Conservation (phyloP, 345 rosid species). For the Schrenkiella parvula region DNA sequence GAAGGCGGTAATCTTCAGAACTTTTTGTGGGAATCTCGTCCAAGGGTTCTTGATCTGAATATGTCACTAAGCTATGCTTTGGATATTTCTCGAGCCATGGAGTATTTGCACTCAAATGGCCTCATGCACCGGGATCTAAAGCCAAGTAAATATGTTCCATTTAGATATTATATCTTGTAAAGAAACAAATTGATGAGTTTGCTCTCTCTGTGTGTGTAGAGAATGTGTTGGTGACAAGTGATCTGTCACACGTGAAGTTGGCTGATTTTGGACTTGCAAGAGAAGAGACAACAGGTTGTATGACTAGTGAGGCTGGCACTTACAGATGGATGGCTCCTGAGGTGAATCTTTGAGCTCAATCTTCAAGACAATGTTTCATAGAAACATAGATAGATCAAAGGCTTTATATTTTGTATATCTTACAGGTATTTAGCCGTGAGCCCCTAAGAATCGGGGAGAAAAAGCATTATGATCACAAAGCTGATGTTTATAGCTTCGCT, state of each 20-base stretch:
- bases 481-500: conserved; percentile 64
- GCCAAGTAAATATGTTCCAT: conserved; percentile 39
- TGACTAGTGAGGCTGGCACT: conserved; percentile 65
- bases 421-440: conserved; percentile 46
- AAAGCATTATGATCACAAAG: conserved; percentile 63
- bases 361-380: not conserved
- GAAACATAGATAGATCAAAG: not conserved
- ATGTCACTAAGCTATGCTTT: conserved; percentile 44
- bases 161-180: not conserved
- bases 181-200: not conserved
- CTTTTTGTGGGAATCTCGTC: conserved; percentile 43
- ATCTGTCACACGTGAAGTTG: conserved; percentile 41
- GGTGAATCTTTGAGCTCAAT: conserved; percentile 32
- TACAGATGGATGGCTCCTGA: conserved; percentile 82
- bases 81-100: conserved; percentile 63
- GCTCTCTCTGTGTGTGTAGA: conserved; percentile 20
- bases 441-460: conserved; percentile 38
- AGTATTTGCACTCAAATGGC: conserved; percentile 55
- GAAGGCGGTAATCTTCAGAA: conserved; percentile 45
- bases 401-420: not conserved
- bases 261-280: conserved; percentile 62
- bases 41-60: conserved; percentile 36
- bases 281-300: conserved; percentile 36
- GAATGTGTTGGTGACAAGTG: conserved; percentile 50
- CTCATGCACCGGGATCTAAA: conserved; percentile 74